phyloP scores from a whole-genome alignment of 768 basidiomycete genomes.

The Kwoniella europaea region DNA sequence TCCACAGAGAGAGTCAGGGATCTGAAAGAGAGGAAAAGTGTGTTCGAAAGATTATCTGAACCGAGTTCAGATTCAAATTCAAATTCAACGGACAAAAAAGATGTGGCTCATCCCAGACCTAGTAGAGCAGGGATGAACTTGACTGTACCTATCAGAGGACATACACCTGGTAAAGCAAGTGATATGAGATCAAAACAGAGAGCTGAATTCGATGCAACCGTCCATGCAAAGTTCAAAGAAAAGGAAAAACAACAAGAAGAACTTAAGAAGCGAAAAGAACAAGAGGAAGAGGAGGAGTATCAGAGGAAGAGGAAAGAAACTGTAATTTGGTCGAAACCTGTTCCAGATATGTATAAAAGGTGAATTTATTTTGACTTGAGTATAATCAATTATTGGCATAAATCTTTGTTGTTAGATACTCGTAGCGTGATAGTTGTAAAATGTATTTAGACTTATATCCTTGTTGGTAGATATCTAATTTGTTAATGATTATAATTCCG shows the following conservation, averaged over 20 bases:
- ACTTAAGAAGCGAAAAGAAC: constrained; percentile 9
- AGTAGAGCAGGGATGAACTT: background rate
- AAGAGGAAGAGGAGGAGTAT: constrained; percentile 30
- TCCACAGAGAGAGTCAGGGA: constrained; percentile 30
- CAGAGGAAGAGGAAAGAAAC: constrained; percentile 35
- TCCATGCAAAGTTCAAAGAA: constrained; percentile 25
- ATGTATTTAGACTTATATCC: too few relatives aligned
- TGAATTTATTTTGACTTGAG: too few relatives aligned
- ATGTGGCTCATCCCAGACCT: background rate
- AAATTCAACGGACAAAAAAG: background rate
- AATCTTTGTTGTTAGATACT: too few relatives aligned
- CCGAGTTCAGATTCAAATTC: background rate
- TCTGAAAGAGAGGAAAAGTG: constrained; percentile 18
- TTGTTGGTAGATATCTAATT: too few relatives aligned
- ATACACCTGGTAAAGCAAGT: constrained; percentile 41
- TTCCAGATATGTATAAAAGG: constrained; percentile 38
- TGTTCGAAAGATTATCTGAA: constrained; percentile 30
- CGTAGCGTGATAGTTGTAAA: too few relatives aligned
- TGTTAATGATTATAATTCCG: too few relatives aligned
- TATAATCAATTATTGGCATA: too few relatives aligned
- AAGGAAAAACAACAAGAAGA: constrained; percentile 15
- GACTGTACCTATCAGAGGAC: constrained; percentile 35
- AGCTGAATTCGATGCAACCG: constrained; percentile 25
- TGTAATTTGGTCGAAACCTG: constrained; percentile 40
- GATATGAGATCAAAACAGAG: constrained; percentile 23